These are phyloP conservation scores for Pneumocystis carinii DNA, from an alignment of 1,139 yeast species.

Conservation along the genomic window DNA sequence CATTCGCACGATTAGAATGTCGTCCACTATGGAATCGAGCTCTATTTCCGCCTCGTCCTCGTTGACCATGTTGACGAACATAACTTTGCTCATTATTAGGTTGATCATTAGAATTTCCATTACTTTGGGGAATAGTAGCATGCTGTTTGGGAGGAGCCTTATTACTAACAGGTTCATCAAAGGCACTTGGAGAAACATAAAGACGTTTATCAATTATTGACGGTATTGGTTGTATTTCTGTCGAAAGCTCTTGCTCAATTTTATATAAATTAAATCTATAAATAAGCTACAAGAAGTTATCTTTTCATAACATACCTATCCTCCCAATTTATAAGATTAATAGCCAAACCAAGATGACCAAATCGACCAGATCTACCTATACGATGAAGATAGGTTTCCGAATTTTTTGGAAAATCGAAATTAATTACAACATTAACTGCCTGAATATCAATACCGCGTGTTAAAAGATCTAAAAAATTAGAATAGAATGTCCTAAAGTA, in stretches of 20 bases:
- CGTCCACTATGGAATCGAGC: background rate
- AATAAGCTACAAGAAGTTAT: background rate
- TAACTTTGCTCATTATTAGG: background rate
- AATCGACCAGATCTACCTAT: constrained; percentile 99
- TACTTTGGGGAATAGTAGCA: background rate
- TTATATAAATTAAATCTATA: constrained; percentile 59
- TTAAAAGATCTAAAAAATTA: constrained; percentile 46
- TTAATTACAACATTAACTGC: constrained; percentile 96
- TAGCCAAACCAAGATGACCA: constrained; percentile 95
- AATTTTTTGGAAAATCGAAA: constrained; percentile 96
- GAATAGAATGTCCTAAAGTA: too few species aligned
- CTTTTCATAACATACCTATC: constrained; percentile 36
- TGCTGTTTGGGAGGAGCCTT: background rate
- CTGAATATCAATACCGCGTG: constrained; percentile 98
- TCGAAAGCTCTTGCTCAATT: constrained; percentile 93
- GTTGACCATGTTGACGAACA: background rate
- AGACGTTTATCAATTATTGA: constrained; percentile 72
- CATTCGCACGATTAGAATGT: background rate
- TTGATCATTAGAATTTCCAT: background rate
- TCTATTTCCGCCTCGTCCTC: background rate
- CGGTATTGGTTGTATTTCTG: constrained; percentile 94
- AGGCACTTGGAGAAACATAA: constrained; percentile 38
- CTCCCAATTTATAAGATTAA: constrained; percentile 91
- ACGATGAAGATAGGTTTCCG: constrained; percentile 94
- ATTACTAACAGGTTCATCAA: constrained; percentile 1